Conservation (phyloP, 305 asterid species). For the Solanum hybrid region DNA sequence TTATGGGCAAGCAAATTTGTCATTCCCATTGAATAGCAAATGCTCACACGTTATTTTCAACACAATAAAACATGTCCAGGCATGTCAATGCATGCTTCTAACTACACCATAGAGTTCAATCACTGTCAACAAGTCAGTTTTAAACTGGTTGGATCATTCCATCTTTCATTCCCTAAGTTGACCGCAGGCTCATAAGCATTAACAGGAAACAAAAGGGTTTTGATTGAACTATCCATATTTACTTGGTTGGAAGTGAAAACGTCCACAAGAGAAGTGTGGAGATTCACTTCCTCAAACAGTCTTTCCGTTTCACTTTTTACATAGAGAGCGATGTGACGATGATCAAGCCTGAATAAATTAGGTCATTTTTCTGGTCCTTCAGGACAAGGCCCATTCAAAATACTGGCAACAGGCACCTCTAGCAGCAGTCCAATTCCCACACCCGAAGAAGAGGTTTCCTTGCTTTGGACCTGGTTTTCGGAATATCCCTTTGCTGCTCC, state of each 20-base stretch:
- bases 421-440: constrained; percentile 80
- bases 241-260: constrained; percentile 9
- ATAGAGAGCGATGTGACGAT: neutral
- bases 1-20: neutral
- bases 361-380: neutral
- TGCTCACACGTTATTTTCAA: constrained; percentile 12
- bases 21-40: constrained; percentile 11
- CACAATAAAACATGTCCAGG: constrained; percentile 3
- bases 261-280: neutral
- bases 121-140: constrained; percentile 16
- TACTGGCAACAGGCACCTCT: constrained; percentile 76
- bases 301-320: constrained; percentile 8
- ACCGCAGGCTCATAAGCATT: neutral
- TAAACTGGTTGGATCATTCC: constrained; percentile 13
- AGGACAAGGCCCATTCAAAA: constrained; percentile 64
- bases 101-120: constrained; percentile 5
- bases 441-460: constrained; percentile 66
- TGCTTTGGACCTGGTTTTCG: constrained; percentile 76
- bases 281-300: constrained; percentile 3
- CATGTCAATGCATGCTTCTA: constrained; percentile 10
- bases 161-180: neutral
- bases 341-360: neutral
- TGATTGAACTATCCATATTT: constrained; percentile 7
- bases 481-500: constrained; percentile 52
- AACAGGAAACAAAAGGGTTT: neutral